Conservation (phyloP, 2,329 filamentous ascomycete species). For the Fusarium protoensiforme region DNA sequence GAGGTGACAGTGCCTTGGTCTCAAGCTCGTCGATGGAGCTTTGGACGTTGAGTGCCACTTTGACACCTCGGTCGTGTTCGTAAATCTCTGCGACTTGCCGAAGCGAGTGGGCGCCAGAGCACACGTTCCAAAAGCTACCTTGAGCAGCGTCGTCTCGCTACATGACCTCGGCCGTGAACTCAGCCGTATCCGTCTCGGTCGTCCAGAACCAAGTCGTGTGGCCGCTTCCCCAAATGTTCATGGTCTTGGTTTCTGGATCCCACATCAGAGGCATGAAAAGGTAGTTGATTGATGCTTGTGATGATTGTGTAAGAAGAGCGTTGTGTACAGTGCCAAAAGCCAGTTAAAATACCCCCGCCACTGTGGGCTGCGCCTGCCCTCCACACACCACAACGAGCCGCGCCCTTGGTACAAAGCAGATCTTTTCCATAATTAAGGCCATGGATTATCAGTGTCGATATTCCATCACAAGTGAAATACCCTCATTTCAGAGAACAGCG, state of each 20-base stretch:
- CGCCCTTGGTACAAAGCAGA: no score
- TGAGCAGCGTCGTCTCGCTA: not conserved
- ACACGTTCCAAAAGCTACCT: not conserved
- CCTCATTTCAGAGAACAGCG: no score
- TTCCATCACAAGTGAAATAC: no score
- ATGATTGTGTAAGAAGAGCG: no score
- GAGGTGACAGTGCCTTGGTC: not conserved
- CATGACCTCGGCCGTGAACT: not conserved
- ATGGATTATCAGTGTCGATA: no score
- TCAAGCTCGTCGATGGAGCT: not conserved
- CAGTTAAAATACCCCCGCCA: no score
- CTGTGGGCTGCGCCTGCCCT: no score
- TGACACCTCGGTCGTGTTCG: not conserved
- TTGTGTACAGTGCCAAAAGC: no score
- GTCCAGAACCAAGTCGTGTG: not conserved
- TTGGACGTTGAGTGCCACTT: not conserved
- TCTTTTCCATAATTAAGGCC: no score
- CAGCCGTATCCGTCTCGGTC: not conserved
- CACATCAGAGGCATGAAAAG: not conserved
- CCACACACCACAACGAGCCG: no score
- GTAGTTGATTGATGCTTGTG: no score
- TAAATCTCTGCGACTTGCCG: not conserved
- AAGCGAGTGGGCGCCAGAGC: not conserved
- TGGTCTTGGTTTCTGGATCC: not conserved
- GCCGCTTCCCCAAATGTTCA: not conserved